Evolutionary conservation across 163 green algal genomes (phyloP).

Genomic region (Chlamydomonas reinhardtii): DNA sequence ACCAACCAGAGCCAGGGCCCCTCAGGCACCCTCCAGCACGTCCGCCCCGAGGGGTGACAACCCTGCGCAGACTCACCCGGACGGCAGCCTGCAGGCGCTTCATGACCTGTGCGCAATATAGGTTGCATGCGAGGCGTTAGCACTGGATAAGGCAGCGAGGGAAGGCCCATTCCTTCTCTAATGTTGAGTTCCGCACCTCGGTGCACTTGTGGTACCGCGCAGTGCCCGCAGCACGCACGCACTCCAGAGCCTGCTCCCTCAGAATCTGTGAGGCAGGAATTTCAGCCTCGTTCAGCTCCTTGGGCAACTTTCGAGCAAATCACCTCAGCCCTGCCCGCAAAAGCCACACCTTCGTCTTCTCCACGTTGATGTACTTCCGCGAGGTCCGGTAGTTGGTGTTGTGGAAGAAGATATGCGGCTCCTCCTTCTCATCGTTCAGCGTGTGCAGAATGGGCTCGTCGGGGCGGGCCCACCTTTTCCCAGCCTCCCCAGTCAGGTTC

Average conservation of each 20-base stretch:
- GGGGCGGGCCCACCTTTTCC: conserved; percentile 55
- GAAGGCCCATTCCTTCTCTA: no score
- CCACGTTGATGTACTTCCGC: conserved; percentile 67
- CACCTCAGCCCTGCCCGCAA: neutral
- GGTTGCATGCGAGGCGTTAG: neutral
- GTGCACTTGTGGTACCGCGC: conserved; percentile 66
- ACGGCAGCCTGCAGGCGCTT: conserved; percentile 62
- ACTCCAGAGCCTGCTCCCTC: conserved; percentile 58
- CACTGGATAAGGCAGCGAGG: no score
- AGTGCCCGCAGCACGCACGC: conserved; percentile 48
- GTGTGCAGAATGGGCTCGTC: conserved; percentile 61
- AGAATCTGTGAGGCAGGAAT: conserved; percentile 47
- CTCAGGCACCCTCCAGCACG: no score
- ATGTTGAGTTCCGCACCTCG: conserved; percentile 47
- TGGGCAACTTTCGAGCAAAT: neutral
- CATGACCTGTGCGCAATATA: conserved; percentile 48
- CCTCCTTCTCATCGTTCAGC: conserved; percentile 61
- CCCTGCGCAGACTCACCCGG: conserved; percentile 44
- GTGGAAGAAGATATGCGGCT: conserved; percentile 66
- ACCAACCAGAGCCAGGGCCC: no score
- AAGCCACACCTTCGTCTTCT: conserved; percentile 65
- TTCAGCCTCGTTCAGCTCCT: neutral
- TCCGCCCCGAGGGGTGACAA: no score
- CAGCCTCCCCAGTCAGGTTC: conserved; percentile 30
- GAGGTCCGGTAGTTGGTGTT: conserved; percentile 67